Conservation (phyloP, 2,329 filamentous ascomycete species). For the Penicillium digitatum region DNA sequence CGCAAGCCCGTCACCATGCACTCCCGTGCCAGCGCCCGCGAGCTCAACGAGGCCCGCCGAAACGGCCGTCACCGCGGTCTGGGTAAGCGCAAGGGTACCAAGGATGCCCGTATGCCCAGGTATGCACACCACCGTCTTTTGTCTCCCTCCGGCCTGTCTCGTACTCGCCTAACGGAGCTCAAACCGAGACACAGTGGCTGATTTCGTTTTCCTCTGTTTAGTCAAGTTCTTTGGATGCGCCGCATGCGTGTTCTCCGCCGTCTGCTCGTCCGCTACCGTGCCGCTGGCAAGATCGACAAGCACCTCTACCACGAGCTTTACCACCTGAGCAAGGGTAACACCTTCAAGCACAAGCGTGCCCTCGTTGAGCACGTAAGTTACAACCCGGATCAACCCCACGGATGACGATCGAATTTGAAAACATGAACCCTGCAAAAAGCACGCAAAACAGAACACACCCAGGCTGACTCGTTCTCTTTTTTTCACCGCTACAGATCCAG, state of each 20-base stretch:
- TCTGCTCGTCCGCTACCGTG: slow-evolving; percentile 99
- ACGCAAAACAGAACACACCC: not conserved
- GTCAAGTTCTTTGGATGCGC: slow-evolving; percentile 99
- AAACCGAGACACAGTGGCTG: slow-evolving; percentile 11
- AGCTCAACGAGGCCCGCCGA: slow-evolving; percentile 88
- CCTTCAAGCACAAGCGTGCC: slow-evolving; percentile 99
- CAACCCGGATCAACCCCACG: slow-evolving; percentile 7
- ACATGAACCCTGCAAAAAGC: not conserved
- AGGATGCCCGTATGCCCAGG: slow-evolving; percentile 98
- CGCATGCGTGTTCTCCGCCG: slow-evolving; percentile 98
- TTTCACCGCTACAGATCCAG: slow-evolving; percentile 70
- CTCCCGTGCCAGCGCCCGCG: slow-evolving; percentile 93
- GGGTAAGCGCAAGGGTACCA: slow-evolving; percentile 99
- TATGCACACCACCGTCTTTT: slow-evolving; percentile 48
- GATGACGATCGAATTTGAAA: slow-evolving; percentile 1
- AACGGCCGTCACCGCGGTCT: slow-evolving; percentile 98
- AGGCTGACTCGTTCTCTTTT: slow-evolving; percentile 27
- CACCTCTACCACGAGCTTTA: slow-evolving; percentile 99
- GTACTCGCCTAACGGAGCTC: not conserved
- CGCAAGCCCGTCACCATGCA: slow-evolving; percentile 99
- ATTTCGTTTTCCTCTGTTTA: slow-evolving; percentile 44
- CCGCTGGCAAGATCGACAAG: slow-evolving; percentile 99
- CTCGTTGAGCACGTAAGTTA: slow-evolving; percentile 96
- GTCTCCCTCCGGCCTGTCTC: not conserved
- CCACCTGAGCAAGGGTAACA: slow-evolving; percentile 99